These are phyloP conservation scores for Lepidium didymum DNA, from an alignment of 345 rosid species.

Conservation along the genomic window DNA sequence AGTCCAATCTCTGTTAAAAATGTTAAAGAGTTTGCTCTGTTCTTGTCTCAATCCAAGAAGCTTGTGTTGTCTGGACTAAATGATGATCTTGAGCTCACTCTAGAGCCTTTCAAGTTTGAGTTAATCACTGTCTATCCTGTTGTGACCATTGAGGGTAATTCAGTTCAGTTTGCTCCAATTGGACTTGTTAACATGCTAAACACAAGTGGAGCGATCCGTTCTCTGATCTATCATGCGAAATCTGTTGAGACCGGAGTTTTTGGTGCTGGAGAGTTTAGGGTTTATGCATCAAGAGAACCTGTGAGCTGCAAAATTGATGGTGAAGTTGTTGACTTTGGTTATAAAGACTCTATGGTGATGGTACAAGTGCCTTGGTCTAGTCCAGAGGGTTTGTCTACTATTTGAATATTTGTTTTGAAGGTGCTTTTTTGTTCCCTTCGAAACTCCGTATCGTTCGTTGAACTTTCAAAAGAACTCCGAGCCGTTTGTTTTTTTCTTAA, in stretches of 20 bases:
- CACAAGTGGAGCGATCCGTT: conserved; percentile 72
- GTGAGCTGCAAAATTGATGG: conserved; percentile 57
- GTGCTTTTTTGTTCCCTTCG: neutral
- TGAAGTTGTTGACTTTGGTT: conserved; percentile 45
- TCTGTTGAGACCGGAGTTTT: conserved; percentile 44
- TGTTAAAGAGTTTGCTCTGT: conserved; percentile 54
- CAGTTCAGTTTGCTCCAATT: conserved; percentile 64
- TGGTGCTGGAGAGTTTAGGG: conserved; percentile 75
- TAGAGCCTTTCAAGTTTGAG: conserved; percentile 80
- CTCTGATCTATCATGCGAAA: conserved; percentile 31
- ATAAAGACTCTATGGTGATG: conserved; percentile 41
- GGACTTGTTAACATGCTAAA: conserved; percentile 90
- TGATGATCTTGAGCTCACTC: conserved; percentile 45
- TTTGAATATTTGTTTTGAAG: conserved; percentile 47
- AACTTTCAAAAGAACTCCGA: neutral
- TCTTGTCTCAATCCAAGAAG: conserved; percentile 63
- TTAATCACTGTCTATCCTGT: conserved; percentile 75
- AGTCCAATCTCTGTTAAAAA: conserved; percentile 59
- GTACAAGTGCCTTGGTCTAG: conserved; percentile 64
- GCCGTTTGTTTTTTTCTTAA: neutral
- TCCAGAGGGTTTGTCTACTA: conserved; percentile 34
- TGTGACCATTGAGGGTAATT: conserved; percentile 30
- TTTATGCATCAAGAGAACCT: conserved; percentile 61
- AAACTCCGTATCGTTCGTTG: neutral
- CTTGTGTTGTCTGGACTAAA: conserved; percentile 46